Evolutionary conservation across 306 rosid genomes (phyloP), one percentile per base, ranked within the genome.

Genomic region (Trifolium fragiferum): DNA sequence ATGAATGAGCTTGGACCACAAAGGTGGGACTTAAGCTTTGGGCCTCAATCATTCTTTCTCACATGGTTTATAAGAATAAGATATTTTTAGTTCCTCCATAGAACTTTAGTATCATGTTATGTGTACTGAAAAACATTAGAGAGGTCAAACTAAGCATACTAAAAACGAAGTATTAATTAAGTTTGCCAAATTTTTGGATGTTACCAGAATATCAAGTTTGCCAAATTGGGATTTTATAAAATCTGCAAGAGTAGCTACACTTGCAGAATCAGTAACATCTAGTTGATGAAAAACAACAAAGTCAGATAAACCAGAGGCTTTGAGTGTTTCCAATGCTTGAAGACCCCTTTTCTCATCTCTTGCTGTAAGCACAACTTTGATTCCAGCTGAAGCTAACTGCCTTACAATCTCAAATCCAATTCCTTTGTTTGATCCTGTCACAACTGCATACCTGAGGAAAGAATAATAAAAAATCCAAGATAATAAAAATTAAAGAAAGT

Each of bases 181-280:
- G n/a, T n/a, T n/a, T n/a, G n/a, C n/a, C n/a, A 8, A 40, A 10
- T 8, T 38, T 41, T 43, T 43, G 0, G 0, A 44, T 18, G 43
- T 78, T 78, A 83, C 87, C 87, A 83, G 66, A 61, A 83, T 76
- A 68, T 83, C 87, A 60, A 83, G 84, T 71, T 83, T 80, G 5
- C 87, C 82, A 61, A 83, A 83, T 9, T 76, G 18, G 0, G 82
- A 76, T 66, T 72, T 72, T 71, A 83, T 1, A 58, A 80, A 83
- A 43, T 72, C 19, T 1, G 87, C 80, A 3, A 83, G 77, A 72
- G 82, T 8, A 30, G 81, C 70, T 6, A 81, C 75, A 73, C 83
- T 84, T 73, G 68, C 7, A 38, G 83, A 19, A 81, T 84, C 76
- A 49, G 85, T 59, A 2, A 84, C 87, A 77, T 84, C 85, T 1